phyloP scores from a whole-genome alignment of 1,139 yeast species.

The Kodamaea ohmeri region DNA sequence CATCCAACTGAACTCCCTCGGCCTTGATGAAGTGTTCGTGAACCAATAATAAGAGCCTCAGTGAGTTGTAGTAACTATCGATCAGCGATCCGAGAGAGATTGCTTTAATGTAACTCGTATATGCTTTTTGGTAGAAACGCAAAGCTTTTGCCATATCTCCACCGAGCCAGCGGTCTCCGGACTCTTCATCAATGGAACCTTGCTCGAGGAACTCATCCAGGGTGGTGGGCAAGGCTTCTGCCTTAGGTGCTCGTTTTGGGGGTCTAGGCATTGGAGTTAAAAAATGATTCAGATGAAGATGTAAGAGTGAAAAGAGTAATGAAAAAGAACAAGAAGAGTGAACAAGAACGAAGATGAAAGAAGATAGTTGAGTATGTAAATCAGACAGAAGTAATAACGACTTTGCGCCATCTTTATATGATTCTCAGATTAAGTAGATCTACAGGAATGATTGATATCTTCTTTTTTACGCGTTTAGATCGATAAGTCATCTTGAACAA shows the following conservation, averaged over 20 bases:
- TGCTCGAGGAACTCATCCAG: constrained; percentile 47
- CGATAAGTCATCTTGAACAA: no score
- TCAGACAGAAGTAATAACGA: no score
- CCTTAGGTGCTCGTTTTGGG: constrained; percentile 18
- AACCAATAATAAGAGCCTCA: constrained; percentile 49
- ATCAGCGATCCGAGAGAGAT: constrained; percentile 20
- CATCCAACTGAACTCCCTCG: constrained; percentile 41
- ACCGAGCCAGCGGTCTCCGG: constrained; percentile 58
- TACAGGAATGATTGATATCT: no score
- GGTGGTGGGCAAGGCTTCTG: constrained; percentile 28
- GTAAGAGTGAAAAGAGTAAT: no score
- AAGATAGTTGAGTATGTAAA: no score
- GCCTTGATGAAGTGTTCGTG: constrained; percentile 42
- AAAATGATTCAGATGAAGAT: no score
- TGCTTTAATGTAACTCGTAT: constrained; percentile 32
- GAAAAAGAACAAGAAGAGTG: no score
- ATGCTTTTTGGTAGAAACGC: constrained; percentile 53
- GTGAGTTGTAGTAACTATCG: constrained; percentile 49
- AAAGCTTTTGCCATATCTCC: constrained; percentile 53
- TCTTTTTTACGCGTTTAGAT: no score
- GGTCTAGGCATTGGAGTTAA: constrained; percentile 20
- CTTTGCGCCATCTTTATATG: no score
- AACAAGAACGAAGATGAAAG: no score
- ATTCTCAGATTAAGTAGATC: no score
- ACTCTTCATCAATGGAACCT: constrained; percentile 51